Evolutionary conservation across 257 asterid species (phyloP), one percentile per base, ranked within the genome.

Genomic region (Ballota nigra): DNA sequence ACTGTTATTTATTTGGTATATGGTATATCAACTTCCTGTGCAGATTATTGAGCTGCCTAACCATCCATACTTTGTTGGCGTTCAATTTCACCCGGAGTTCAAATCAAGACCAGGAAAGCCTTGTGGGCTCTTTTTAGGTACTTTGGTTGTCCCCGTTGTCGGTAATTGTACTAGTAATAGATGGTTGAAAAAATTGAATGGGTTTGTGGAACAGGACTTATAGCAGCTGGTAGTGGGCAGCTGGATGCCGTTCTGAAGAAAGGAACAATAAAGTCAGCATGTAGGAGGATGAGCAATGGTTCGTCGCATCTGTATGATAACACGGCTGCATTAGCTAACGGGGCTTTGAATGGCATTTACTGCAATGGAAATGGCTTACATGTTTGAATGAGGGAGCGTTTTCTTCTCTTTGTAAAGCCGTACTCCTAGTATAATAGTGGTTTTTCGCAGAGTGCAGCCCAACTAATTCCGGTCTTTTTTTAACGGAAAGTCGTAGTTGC

Each of bases 51-150:
- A 89, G 85, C 79, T 89, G 72, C 82, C 83, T 19, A 77, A 67
- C 73, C 92, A 89, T 79, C 93, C 96, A 33, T 89, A 80, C 82
- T 89, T 87, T 73, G 73, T 89, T 1, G 96, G 91, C 0, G 93
- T 85, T 63, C 96, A 89, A 59, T 89, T 89, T 77, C 96, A 89
- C 69, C 96, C 96, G 0, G 96, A 89, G 77, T 89, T 85, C 52
- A 89, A 85, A 78, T 89, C 96, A 51, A 82, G 93, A 79, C 96
- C 96, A 11, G 93, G 93, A 72, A 87, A 84, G 57, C 93, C 96
- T 31, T 87, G 88, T 4, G 83, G 93, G 34, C 77, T 85, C 73
- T 89, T 89, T 77, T 74, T 84, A 79, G 96, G 96, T 89, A 80
- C 52, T 28, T 67, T 23, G 12, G 8, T 31, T 1, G 11, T 1